Evolutionary conservation across 345 rosid species (phyloP).

Genomic region (Chamaenerion angustifolium): DNA sequence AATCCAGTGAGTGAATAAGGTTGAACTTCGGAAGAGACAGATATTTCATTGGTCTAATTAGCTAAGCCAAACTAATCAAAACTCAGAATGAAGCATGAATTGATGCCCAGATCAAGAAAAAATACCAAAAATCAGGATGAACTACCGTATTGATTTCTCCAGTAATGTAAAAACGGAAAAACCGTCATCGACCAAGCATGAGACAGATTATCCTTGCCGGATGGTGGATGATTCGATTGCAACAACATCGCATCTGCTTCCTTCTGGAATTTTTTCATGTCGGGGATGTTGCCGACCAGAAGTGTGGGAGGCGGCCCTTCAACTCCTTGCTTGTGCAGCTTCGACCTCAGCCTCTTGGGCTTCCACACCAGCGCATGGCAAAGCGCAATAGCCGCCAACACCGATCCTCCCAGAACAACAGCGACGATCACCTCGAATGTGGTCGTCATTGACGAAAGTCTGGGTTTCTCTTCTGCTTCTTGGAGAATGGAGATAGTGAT

Average conservation of each 20-base stretch:
- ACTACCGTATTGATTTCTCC: slow-evolving; percentile 26
- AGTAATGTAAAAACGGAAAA: slow-evolving; percentile 16
- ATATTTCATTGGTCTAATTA: background rate
- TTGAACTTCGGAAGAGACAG: background rate
- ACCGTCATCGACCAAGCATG: slow-evolving; percentile 30
- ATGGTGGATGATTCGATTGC: background rate
- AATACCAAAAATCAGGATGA: background rate
- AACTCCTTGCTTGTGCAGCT: slow-evolving; percentile 28
- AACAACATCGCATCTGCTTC: background rate
- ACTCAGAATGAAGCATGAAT: background rate
- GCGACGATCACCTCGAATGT: slow-evolving; percentile 1
- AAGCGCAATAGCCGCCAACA: slow-evolving; percentile 5
- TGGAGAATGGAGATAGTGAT: no score
- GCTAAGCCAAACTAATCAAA: background rate
- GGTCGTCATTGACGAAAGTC: background rate
- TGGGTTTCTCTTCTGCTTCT: background rate
- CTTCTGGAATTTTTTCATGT: slow-evolving; percentile 15
- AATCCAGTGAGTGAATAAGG: no score
- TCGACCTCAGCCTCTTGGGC: slow-evolving; percentile 17
- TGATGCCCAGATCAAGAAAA: background rate
- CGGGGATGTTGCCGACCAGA: slow-evolving; percentile 28
- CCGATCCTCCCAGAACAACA: slow-evolving; percentile 11
- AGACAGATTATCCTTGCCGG: slow-evolving; percentile 2
- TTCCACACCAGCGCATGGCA: slow-evolving; percentile 11
- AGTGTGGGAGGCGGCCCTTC: slow-evolving; percentile 33